Evolutionary conservation across 2,329 filamentous ascomycete genomes (phyloP).

Genomic region (Pseudogymnoascus sp.): DNA sequence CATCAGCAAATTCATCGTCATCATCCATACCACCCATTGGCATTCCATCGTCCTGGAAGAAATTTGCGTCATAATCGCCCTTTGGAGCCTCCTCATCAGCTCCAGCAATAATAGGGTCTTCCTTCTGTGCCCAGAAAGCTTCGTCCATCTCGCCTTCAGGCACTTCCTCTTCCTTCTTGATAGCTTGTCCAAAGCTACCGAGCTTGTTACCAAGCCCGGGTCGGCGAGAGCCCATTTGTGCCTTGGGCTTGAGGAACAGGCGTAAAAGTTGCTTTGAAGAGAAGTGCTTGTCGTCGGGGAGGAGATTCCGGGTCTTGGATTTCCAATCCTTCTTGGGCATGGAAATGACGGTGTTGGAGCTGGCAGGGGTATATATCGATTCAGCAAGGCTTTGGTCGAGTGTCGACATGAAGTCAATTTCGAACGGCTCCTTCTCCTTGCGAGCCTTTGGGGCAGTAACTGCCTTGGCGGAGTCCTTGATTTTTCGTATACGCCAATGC

Average conservation of each 20-base stretch:
- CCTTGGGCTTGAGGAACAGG: slow-evolving; percentile 91
- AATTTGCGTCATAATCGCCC: slow-evolving; percentile 92
- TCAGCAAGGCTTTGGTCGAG: slow-evolving; percentile 66
- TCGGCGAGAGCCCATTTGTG: slow-evolving; percentile 64
- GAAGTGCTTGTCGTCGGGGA: slow-evolving; percentile 97
- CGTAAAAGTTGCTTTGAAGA: slow-evolving; percentile 84
- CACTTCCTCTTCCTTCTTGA: slow-evolving; percentile 45
- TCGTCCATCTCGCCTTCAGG: slow-evolving; percentile 80
- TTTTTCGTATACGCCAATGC: slow-evolving; percentile 93
- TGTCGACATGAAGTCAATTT: slow-evolving; percentile 79
- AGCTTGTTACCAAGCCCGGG: slow-evolving; percentile 39
- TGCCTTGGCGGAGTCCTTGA: slow-evolving; percentile 69
- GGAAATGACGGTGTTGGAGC: slow-evolving; percentile 72
- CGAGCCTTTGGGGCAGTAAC: slow-evolving; percentile 54
- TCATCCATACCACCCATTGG: slow-evolving; percentile 55
- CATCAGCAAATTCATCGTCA: slow-evolving; percentile 70
- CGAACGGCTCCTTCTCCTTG: slow-evolving; percentile 94
- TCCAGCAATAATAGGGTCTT: slow-evolving; percentile 38
- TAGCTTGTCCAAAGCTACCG: slow-evolving; percentile 34
- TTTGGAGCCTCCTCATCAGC: slow-evolving; percentile 52
- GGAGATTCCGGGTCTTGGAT: slow-evolving; percentile 82
- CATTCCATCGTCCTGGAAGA: slow-evolving; percentile 85
- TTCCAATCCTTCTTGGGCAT: slow-evolving; percentile 93
- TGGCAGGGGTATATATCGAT: slow-evolving; percentile 70
- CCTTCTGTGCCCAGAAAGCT: slow-evolving; percentile 81